These are phyloP conservation scores for Diplogelasinospora grovesii DNA, from an alignment of 495 filamentous ascomycete genomes.

Conservation along the genomic window DNA sequence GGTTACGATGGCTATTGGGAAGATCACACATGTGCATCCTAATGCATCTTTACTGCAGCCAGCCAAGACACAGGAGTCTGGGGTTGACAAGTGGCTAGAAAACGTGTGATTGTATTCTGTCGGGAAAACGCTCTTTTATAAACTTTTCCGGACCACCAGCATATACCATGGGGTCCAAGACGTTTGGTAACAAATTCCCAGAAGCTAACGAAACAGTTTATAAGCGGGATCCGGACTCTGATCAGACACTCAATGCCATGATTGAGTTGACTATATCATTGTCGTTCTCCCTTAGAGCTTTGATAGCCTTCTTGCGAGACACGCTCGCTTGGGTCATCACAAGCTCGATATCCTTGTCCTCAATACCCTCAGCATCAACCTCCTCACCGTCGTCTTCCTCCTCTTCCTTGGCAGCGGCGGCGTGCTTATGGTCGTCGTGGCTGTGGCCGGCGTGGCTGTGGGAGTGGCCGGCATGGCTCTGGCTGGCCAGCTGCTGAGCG, in stretches of 20 bases:
- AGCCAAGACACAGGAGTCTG: no score
- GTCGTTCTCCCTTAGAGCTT: conserved; percentile 97
- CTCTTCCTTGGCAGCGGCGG: conserved; percentile 63
- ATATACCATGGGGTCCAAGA: no score
- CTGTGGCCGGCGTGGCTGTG: conserved; percentile 54
- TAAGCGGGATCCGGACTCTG: neutral
- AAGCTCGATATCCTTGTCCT: conserved; percentile 98
- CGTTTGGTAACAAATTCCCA: no score
- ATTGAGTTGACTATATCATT: conserved; percentile 99
- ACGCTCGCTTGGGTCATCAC: conserved; percentile 98
- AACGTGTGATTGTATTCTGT: no score
- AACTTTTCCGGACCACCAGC: no score
- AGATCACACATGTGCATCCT: no score
- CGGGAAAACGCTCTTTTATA: no score
- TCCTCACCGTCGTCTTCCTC: conserved; percentile 96
- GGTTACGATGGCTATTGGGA: no score
- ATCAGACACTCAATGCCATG: conserved; percentile 96
- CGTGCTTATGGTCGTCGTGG: conserved; percentile 54
- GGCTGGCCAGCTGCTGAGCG: conserved; percentile 80
- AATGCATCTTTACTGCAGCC: no score
- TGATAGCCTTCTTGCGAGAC: conserved; percentile 95
- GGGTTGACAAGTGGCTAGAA: no score
- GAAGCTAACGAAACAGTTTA: no score
- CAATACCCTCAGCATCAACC: conserved; percentile 85
- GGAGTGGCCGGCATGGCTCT: conserved; percentile 65